A percentile compares a stretch with the other conserved stretches of the same genome.
phyloP scores from a whole-genome alignment of 1,284 basidiomycete species.

The Boletus holoroseus region DNA sequence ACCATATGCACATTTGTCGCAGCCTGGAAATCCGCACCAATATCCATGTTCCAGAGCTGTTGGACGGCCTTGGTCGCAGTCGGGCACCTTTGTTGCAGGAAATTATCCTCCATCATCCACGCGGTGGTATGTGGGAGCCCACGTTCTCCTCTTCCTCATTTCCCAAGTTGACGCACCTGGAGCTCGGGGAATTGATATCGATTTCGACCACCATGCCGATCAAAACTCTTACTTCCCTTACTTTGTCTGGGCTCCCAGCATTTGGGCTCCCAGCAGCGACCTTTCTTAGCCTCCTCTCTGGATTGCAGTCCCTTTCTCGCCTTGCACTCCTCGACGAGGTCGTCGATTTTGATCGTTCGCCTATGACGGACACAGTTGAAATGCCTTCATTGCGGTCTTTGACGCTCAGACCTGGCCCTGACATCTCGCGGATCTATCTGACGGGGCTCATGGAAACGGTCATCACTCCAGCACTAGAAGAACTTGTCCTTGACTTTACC shows the following conservation, averaged over 20 bases:
- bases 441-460: conserved; percentile 26
- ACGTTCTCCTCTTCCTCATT: conserved; percentile 25
- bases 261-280: conserved; percentile 19
- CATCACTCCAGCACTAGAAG: conserved; percentile 22
- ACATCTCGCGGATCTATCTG: conserved; percentile 29
- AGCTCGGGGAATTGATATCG: conserved; percentile 21
- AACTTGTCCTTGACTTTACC: conserved; percentile 27
- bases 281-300: conserved; percentile 24
- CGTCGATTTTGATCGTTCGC: conserved; percentile 28
- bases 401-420: conserved; percentile 25
- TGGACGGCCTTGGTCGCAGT: conserved; percentile 22
- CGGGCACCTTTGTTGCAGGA: conserved; percentile 27
- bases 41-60: conserved; percentile 23
- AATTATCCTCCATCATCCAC: conserved; percentile 24
- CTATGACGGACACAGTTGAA: conserved; percentile 9
- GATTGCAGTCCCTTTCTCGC: conserved; percentile 21
- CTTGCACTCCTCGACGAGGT: conserved; percentile 28
- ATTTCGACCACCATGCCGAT: conserved; percentile 18
- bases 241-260: conserved; percentile 24
- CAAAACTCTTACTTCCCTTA: conserved; percentile 24
- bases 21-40: conserved; percentile 28
- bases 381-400: conserved; percentile 23
- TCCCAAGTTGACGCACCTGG: conserved; percentile 20
- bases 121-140: conserved; percentile 7
- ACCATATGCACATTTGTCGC: conserved; percentile 25